Evolutionary conservation across 306 rosid species (phyloP).

Genomic region (Calophaca sinica): DNA sequence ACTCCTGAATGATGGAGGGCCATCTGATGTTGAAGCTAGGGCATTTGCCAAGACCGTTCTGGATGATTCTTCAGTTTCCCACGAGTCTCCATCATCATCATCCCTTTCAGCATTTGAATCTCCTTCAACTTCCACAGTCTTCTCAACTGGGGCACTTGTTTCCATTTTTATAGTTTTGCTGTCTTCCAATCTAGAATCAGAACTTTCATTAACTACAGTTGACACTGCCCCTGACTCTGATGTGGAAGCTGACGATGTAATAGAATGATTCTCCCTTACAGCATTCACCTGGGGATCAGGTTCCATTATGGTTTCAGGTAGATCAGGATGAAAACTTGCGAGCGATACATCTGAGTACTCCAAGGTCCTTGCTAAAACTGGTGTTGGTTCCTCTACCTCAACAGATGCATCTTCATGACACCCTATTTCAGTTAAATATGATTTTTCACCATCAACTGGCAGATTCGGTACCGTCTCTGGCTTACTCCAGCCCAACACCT

Average conservation of each 20-base stretch:
- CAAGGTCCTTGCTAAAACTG: constrained; percentile 45
- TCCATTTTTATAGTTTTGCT: constrained; percentile 46
- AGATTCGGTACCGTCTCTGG: constrained; percentile 50
- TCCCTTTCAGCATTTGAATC: constrained; percentile 68
- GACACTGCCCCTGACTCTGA: constrained; percentile 57
- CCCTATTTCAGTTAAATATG: constrained; percentile 52
- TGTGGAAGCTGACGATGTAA: constrained; percentile 41
- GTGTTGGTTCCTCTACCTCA: constrained; percentile 51
- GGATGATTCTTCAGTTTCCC: constrained; percentile 79
- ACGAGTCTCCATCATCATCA: constrained; percentile 74
- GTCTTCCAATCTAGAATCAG: constrained; percentile 52
- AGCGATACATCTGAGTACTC: constrained; percentile 57
- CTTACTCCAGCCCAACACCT: constrained; percentile 60
- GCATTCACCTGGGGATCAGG: constrained; percentile 56
- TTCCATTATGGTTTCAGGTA: constrained; percentile 65
- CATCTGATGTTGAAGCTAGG: constrained; percentile 70
- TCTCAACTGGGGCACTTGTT: constrained; percentile 56
- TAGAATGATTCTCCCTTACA: constrained; percentile 56
- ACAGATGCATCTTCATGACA: constrained; percentile 55
- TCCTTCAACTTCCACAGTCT: constrained; percentile 63
- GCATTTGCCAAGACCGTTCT: constrained; percentile 59
- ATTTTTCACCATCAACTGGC: constrained; percentile 40
- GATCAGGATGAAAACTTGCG: constrained; percentile 50
- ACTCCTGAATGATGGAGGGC: constrained; percentile 89
- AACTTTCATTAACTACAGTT: constrained; percentile 52